phyloP scores from a whole-genome alignment of 495 filamentous ascomycete genomes.

The Talaromyces nanjingensis region DNA sequence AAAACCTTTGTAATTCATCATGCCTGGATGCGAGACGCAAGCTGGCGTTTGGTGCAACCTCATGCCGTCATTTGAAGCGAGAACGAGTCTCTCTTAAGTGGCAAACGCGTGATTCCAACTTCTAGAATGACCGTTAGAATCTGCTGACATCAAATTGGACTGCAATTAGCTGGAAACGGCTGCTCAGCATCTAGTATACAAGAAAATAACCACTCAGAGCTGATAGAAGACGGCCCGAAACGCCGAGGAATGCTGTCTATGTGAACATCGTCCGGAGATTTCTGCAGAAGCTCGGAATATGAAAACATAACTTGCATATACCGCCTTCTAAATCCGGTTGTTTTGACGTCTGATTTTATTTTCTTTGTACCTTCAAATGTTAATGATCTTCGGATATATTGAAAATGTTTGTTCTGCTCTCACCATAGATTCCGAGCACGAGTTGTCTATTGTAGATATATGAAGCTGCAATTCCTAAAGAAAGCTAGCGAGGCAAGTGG shows the following conservation, averaged over 20 bases:
- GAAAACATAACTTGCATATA: neutral
- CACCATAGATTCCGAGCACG: neutral
- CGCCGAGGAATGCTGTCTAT: neutral
- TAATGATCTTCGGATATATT: neutral
- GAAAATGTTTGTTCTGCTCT: neutral
- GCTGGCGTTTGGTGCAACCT: neutral
- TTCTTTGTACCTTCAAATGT: neutral
- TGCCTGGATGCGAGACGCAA: neutral
- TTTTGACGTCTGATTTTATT: neutral
- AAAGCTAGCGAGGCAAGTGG: neutral
- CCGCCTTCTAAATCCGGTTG: slow-evolving; percentile 1
- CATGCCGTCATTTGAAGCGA: neutral
- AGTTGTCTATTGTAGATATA: neutral
- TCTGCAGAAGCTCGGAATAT: neutral
- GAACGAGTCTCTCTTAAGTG: neutral
- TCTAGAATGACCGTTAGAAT: neutral
- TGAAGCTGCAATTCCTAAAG: neutral
- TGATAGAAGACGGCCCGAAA: neutral
- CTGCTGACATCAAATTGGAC: neutral
- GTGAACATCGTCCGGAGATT: neutral
- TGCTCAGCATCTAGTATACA: neutral
- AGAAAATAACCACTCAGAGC: neutral
- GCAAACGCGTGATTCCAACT: neutral
- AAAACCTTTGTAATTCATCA: neutral
- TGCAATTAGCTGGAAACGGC: neutral